Conservation (phyloP, 2,329 filamentous ascomycete species). For the Thermomyces lanuginosus region DNA sequence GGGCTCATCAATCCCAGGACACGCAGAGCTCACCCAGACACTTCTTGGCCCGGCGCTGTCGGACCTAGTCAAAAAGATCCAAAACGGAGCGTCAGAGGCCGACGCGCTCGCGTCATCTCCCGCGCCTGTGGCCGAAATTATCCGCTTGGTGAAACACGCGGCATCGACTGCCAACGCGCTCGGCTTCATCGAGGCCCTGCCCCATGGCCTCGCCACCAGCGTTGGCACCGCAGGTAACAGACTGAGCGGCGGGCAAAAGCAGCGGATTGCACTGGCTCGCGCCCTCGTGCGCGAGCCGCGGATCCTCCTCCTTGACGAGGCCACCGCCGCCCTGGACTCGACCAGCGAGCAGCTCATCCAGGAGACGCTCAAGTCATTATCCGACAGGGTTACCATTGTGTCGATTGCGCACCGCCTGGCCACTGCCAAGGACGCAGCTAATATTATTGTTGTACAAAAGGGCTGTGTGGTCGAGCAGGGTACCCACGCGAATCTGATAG, state of each 20-base stretch:
- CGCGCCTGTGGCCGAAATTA: slow-evolving; percentile 13
- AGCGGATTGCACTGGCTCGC: slow-evolving; percentile 84
- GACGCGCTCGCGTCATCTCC: slow-evolving; percentile 11
- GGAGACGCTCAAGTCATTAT: slow-evolving; percentile 70
- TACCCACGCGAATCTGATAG: slow-evolving; percentile 63
- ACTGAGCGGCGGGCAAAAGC: slow-evolving; percentile 87
- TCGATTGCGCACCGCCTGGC: slow-evolving; percentile 90
- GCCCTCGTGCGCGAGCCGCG: slow-evolving; percentile 84
- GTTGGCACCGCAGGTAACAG: slow-evolving; percentile 87
- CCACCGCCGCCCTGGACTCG: slow-evolving; percentile 87
- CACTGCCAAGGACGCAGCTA: slow-evolving; percentile 84
- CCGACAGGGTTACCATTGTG: slow-evolving; percentile 78
- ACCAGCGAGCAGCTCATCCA: slow-evolving; percentile 91
- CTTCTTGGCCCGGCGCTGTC: slow-evolving; percentile 14
- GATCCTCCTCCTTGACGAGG: slow-evolving; percentile 84
- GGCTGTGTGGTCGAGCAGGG: slow-evolving; percentile 83
- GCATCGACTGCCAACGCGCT: slow-evolving; percentile 14
- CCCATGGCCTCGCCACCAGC: slow-evolving; percentile 79
- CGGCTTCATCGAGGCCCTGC: slow-evolving; percentile 32
- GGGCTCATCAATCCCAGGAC: slow-evolving; percentile 14
- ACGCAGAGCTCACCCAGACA: slow-evolving; percentile 12
- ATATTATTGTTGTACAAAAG: slow-evolving; percentile 81
- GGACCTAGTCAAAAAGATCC: slow-evolving; percentile 12
- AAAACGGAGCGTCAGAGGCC: slow-evolving; percentile 11
- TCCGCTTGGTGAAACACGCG: slow-evolving; percentile 14